Conservation (phyloP, 139 green algal species). For the Coelastrella sp. region DNA sequence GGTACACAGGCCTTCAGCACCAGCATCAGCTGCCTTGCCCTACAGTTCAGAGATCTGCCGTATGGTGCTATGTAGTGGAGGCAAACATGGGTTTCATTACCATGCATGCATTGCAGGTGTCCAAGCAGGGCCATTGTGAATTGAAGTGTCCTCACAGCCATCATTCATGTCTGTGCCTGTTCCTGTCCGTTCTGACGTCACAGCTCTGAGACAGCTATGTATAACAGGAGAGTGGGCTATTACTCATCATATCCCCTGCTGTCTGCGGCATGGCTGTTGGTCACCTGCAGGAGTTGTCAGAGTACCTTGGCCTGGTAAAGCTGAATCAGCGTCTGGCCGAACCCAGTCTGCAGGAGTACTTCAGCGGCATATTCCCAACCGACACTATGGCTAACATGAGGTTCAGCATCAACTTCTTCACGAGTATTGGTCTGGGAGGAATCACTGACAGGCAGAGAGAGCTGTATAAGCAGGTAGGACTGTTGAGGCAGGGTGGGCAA, state of each 20-base stretch:
- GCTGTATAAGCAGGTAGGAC: constrained; percentile 62
- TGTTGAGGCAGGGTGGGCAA: neutral
- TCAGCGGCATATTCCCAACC: constrained; percentile 93
- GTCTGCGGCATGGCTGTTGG: neutral
- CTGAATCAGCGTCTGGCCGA: constrained; percentile 80
- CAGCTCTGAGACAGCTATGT: too few species aligned
- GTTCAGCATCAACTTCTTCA: constrained; percentile 99
- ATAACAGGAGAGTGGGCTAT: too few species aligned
- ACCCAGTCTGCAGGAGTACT: constrained; percentile 63
- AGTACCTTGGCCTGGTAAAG: constrained; percentile 88
- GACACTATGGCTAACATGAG: constrained; percentile 88
- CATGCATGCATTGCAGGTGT: neutral
- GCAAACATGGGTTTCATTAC: too few species aligned
- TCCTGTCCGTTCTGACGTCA: too few species aligned
- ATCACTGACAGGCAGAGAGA: constrained; percentile 95
- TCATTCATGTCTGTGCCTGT: too few species aligned
- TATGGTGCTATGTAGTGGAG: too few species aligned
- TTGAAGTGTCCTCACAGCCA: too few species aligned
- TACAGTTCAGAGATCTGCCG: too few species aligned
- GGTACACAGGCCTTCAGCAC: too few species aligned
- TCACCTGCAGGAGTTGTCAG: constrained; percentile 86
- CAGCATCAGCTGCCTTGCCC: too few species aligned
- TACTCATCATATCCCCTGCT: neutral
- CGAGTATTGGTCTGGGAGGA: constrained; percentile 96
- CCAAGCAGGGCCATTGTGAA: too few species aligned